phyloP scores from a whole-genome alignment of 2,329 filamentous ascomycete species.

The Monosporascus cannonballus region DNA sequence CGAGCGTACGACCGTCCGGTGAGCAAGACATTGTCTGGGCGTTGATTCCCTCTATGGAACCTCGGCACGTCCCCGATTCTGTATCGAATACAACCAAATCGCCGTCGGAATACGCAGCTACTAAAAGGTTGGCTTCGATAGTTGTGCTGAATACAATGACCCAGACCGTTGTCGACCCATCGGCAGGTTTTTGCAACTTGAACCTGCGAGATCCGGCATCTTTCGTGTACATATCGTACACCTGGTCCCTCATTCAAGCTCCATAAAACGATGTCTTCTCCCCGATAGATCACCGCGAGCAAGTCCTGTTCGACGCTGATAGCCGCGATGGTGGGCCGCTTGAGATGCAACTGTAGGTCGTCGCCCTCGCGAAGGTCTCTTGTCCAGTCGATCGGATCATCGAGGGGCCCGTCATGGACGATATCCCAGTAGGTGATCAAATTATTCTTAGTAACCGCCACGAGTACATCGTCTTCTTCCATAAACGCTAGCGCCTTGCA shows the following conservation, averaged over 20 bases:
- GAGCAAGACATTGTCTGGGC: constrained; percentile 18
- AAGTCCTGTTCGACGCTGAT: constrained; percentile 11
- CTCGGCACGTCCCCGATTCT: constrained; percentile 3
- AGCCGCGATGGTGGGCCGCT: constrained; percentile 10
- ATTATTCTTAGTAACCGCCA: constrained; percentile 1
- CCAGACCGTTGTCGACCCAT: constrained; percentile 7
- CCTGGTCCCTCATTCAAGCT: constrained; percentile 9
- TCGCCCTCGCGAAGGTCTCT: constrained; percentile 9
- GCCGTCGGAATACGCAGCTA: constrained; percentile 22
- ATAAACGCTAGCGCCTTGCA: constrained; percentile 8
- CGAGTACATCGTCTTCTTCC: constrained; percentile 4
- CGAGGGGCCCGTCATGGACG: background rate
- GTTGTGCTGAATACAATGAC: constrained; percentile 16
- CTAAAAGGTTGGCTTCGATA: constrained; percentile 12
- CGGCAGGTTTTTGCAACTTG: constrained; percentile 3
- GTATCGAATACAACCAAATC: constrained; percentile 21
- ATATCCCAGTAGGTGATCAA: constrained; percentile 6
- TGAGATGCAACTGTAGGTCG: constrained; percentile 2
- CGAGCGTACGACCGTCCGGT: constrained; percentile 23
- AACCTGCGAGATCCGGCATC: constrained; percentile 12
- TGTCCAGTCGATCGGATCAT: constrained; percentile 10
- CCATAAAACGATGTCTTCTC: constrained; percentile 20
- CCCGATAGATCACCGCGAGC: constrained; percentile 21
- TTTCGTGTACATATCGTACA: constrained; percentile 19
- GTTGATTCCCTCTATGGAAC: constrained; percentile 3